Conservation (phyloP, 768 basidiomycete genomes). For the Mycena amicta region DNA sequence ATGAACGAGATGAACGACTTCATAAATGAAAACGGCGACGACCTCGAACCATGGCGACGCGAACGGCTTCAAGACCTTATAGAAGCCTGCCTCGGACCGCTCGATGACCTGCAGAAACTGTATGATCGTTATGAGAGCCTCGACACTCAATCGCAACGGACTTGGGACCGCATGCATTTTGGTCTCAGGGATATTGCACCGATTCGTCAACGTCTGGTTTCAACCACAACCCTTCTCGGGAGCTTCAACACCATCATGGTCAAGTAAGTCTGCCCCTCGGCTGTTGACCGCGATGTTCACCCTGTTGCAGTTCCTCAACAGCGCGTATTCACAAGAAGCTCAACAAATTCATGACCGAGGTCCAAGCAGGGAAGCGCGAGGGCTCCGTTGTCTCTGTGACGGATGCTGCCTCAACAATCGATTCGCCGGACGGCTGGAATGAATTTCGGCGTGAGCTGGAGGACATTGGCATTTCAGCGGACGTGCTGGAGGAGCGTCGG, state of each 20-base stretch:
- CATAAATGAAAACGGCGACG: slow-evolving; percentile 9
- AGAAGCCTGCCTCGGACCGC: slow-evolving; percentile 3
- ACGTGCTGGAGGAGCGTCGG: slow-evolving; percentile 15
- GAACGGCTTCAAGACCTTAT: slow-evolving; percentile 13
- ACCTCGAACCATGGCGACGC: slow-evolving; percentile 13
- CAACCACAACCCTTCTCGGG: slow-evolving; percentile 13
- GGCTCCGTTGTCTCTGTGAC: slow-evolving; percentile 13
- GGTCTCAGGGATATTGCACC: slow-evolving; percentile 20
- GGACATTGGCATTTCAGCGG: slow-evolving; percentile 21
- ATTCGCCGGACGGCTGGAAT: slow-evolving; percentile 22
- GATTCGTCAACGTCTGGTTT: slow-evolving; percentile 12
- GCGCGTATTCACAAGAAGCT: slow-evolving; percentile 19
- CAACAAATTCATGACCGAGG: slow-evolving; percentile 18
- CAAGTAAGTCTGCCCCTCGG: slow-evolving; percentile 6
- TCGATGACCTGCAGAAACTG: slow-evolving; percentile 18
- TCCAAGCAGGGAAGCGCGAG: slow-evolving; percentile 22
- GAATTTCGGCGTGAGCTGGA: slow-evolving; percentile 20
- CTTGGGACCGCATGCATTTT: slow-evolving; percentile 25
- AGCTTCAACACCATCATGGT: slow-evolving; percentile 13
- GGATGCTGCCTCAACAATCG: slow-evolving; percentile 13
- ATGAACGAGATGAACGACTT: slow-evolving; percentile 13
- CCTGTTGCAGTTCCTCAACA: slow-evolving; percentile 12
- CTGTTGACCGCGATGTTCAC: not conserved
- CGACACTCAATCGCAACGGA: slow-evolving; percentile 18
- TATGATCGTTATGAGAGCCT: slow-evolving; percentile 16